These are phyloP conservation scores for Rhynchospora pubera DNA, from an alignment of 176 grass and related monocot genomes.

Conservation along the genomic window DNA sequence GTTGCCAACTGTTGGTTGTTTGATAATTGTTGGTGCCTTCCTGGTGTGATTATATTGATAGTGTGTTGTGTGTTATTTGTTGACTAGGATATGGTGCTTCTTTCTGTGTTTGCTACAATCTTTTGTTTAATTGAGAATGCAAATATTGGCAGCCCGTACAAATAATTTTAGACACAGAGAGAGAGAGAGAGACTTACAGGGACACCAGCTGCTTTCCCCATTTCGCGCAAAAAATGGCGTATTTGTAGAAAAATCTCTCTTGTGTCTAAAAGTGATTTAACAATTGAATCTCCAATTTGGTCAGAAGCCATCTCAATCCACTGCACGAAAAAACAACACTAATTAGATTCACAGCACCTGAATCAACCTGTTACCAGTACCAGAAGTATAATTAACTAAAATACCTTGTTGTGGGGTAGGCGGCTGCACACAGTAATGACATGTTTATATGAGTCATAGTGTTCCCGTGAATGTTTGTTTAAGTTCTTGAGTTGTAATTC, in stretches of 20 bases:
- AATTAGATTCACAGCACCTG: background rate
- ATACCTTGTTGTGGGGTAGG: constrained; percentile 45
- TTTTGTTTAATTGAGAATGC: too few relatives aligned
- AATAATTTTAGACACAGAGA: background rate
- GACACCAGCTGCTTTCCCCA: constrained; percentile 68
- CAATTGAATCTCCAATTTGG: constrained; percentile 50
- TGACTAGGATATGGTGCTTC: too few relatives aligned
- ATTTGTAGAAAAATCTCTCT: constrained; percentile 71
- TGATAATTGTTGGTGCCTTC: too few relatives aligned
- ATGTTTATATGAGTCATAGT: constrained; percentile 42
- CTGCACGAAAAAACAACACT: constrained; percentile 34
- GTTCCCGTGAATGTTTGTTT: constrained; percentile 51
- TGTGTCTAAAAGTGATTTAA: constrained; percentile 53
- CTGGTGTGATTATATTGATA: too few relatives aligned
- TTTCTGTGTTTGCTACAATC: too few relatives aligned
- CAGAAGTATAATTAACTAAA: background rate
- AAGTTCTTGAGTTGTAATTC: constrained; percentile 66
- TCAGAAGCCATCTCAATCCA: constrained; percentile 55
- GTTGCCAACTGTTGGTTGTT: too few relatives aligned
- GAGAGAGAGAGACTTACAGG: constrained; percentile 49
- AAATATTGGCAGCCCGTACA: too few relatives aligned
- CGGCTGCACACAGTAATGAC: constrained; percentile 47
- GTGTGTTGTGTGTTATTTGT: too few relatives aligned
- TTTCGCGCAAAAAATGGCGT: constrained; percentile 62
- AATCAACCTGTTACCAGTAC: background rate